A percentile compares a stretch with the other conserved stretches of the same genome.
Conservation (phyloP, 2,329 filamentous ascomycete genomes). For the Chrysosporium queenslandicum region DNA sequence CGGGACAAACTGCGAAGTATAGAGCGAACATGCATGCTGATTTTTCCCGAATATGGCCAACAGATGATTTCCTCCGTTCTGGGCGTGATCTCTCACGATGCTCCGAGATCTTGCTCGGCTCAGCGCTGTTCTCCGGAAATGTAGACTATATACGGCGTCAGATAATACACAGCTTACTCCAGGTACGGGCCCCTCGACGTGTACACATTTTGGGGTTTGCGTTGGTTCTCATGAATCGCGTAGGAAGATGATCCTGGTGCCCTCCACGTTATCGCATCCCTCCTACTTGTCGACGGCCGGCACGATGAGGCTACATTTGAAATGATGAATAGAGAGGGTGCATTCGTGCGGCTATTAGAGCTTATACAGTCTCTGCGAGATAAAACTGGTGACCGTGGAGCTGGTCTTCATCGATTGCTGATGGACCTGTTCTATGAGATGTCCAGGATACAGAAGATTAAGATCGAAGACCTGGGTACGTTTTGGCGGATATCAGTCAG, state of each 20-base stretch:
- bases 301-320: slow-evolving; percentile 67
- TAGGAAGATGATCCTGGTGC: slow-evolving; percentile 75
- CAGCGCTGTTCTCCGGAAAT: slow-evolving; percentile 62
- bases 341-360: slow-evolving; percentile 73
- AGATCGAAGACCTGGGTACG: slow-evolving; percentile 64
- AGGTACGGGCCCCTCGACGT: slow-evolving; percentile 36
- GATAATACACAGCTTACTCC: slow-evolving; percentile 79
- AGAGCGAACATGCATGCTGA: slow-evolving; percentile 6
- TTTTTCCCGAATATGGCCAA: background rate
- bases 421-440: slow-evolving; percentile 93
- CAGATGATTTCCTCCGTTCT: slow-evolving; percentile 60
- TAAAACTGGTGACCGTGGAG: slow-evolving; percentile 41
- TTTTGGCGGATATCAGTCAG: slow-evolving; percentile 9
- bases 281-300: slow-evolving; percentile 79
- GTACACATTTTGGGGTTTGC: background rate
- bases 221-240: slow-evolving; percentile 4
- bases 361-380: slow-evolving; percentile 58
- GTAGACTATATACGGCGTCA: slow-evolving; percentile 82
- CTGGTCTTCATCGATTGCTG: slow-evolving; percentile 65
- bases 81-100: slow-evolving; percentile 74
- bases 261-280: slow-evolving; percentile 72
- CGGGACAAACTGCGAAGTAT: background rate
- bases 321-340: slow-evolving; percentile 76
- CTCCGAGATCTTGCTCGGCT: slow-evolving; percentile 66
- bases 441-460: slow-evolving; percentile 78